Base-by-base conservation (phyloP, 148 eudicot genomes). In the Nepenthes mirabilis region DNA sequence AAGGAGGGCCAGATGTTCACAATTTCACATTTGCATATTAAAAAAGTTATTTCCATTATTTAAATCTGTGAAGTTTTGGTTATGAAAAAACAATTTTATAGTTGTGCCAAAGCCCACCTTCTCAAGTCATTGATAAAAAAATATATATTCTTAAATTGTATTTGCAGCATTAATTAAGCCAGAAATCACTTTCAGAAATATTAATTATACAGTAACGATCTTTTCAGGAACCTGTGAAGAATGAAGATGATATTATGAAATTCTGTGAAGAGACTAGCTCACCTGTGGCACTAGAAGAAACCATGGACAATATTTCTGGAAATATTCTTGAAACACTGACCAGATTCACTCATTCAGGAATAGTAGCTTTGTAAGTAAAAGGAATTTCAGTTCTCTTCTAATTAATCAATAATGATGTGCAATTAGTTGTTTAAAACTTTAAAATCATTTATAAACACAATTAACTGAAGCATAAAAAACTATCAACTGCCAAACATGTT, bases 231-330 rank as follows among this genome's bases (percentile, higher is more conserved):
- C 99, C 99, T 58, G 88, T 94, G 37, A 74, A 65, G 43, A 63
- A 74, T 69, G 86, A 76, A 75, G 81, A 82, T 64, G 95, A 86
- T 73, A 84, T 89, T 59, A 55, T 94, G 56, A 89, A 71, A 69
- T 94, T 94, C 74, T 94, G 90, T 68, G 86, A 84, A 78, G 81
- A 84, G 68, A 81, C 97, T 68, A 84, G 88, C 53, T 37, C 89
- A 70, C 93, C 90, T 68, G 90, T 94, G 65, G 99, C 97, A 64
- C 80, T 94, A 67, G 99, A 94, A 74, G 99, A 94, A 80, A 89
- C 91, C 34, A 64, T 89, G 6, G 90, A 81, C 73, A 67, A 65
- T 56, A 75, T 79, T 64, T 74, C 74, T 54, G 86, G 74, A 74
- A 72, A 79, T 62, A 71, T 75, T 69, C 63, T 75, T 66, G 79